A percentile compares a stretch with the other conserved stretches of the same genome.
These are phyloP conservation scores for Cymbidium sinense DNA, from an alignment of 106 monocot genomes.

Conservation along the genomic window DNA sequence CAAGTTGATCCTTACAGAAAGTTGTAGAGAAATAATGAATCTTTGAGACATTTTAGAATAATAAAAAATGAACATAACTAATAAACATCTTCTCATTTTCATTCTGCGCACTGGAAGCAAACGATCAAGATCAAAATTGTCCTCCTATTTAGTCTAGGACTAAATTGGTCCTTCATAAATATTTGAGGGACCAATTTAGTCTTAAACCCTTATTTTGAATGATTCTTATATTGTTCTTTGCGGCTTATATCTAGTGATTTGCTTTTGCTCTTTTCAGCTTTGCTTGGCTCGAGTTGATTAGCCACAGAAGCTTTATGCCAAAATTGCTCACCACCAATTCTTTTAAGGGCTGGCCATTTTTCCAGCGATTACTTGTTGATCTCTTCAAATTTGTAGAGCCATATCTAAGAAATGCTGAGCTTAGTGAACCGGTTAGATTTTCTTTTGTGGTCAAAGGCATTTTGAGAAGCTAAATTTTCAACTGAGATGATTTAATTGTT, in stretches of 20 bases:
- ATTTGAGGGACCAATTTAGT: too few species aligned
- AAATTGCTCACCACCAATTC: slow-evolving; percentile 63
- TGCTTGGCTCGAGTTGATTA: slow-evolving; percentile 97
- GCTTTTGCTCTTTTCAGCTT: slow-evolving; percentile 39
- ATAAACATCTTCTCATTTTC: too few species aligned
- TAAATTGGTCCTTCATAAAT: too few species aligned
- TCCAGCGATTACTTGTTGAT: slow-evolving; percentile 87
- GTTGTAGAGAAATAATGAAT: too few species aligned
- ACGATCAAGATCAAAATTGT: too few species aligned
- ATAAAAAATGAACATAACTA: too few species aligned
- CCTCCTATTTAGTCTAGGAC: too few species aligned
- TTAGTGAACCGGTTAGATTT: slow-evolving; percentile 63
- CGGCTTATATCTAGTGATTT: neutral
- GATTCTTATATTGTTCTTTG: neutral
- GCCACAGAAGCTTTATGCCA: slow-evolving; percentile 93
- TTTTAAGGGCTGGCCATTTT: slow-evolving; percentile 81
- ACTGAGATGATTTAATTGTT: neutral
- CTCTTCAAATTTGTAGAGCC: slow-evolving; percentile 97
- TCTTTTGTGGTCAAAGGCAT: neutral
- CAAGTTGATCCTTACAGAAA: too few species aligned
- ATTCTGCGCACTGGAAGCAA: too few species aligned
- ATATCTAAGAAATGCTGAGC: slow-evolving; percentile 76
- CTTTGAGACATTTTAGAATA: too few species aligned
- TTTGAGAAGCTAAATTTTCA: neutral
- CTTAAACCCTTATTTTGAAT: too few species aligned